phyloP scores from a whole-genome alignment of 2,329 filamentous ascomycete species.

The Cladophialophora carrionii region DNA sequence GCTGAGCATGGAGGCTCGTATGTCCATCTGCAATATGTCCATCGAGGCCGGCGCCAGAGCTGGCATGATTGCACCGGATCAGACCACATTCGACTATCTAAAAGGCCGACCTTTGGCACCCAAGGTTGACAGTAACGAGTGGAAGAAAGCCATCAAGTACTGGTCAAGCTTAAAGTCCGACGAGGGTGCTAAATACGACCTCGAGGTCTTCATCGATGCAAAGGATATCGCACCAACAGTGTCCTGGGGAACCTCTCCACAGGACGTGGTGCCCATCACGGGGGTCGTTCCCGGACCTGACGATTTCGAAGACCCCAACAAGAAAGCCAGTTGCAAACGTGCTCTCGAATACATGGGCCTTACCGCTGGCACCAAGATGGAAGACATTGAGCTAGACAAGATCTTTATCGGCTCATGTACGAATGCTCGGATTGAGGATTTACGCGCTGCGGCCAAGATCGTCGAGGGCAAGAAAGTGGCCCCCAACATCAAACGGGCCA shows the following conservation, averaged over 20 bases:
- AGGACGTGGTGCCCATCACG: conserved; percentile 94
- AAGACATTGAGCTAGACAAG: conserved; percentile 92
- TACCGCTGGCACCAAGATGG: conserved; percentile 80
- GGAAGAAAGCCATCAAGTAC: conserved; percentile 84
- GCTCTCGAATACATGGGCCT: conserved; percentile 97
- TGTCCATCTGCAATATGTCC: conserved; percentile 99
- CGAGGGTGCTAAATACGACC: conserved; percentile 84
- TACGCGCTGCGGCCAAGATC: conserved; percentile 81
- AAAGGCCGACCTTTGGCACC: conserved; percentile 88
- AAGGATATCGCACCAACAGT: conserved; percentile 93
- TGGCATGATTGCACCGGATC: conserved; percentile 95
- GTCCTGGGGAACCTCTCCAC: conserved; percentile 95
- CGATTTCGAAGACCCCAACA: conserved; percentile 76
- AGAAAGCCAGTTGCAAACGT: conserved; percentile 76
- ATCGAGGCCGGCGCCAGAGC: conserved; percentile 95
- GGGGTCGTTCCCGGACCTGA: conserved; percentile 88
- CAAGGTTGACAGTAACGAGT: conserved; percentile 79
- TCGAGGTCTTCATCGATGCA: conserved; percentile 83
- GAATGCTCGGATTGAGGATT: conserved; percentile 93
- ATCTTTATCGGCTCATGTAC: conserved; percentile 98
- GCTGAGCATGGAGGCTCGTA: conserved; percentile 93
- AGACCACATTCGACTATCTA: conserved; percentile 92
- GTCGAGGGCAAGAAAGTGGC: conserved; percentile 88
- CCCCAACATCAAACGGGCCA: conserved; percentile 84
- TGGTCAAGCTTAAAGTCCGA: conserved; percentile 88